These are phyloP conservation scores for Aureobasidium pullulans DNA, from an alignment of 2,329 filamentous ascomycete species.

Conservation along the genomic window DNA sequence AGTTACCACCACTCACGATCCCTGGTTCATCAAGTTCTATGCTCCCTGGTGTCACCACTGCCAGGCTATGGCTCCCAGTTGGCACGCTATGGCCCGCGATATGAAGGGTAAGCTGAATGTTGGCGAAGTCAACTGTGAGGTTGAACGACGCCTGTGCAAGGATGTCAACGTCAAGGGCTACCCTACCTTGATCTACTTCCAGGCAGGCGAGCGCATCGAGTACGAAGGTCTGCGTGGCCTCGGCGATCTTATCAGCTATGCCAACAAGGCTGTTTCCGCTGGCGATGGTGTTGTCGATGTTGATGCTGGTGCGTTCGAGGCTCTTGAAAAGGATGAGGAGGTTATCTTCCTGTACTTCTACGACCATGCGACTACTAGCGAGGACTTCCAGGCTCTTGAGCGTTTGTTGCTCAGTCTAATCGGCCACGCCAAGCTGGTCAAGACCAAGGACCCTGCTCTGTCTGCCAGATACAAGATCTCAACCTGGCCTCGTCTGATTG, in stretches of 20 bases:
- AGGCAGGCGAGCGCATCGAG: slow-evolving; percentile 82
- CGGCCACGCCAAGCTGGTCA: slow-evolving; percentile 85
- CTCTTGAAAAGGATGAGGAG: slow-evolving; percentile 84
- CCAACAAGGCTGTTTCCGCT: slow-evolving; percentile 76
- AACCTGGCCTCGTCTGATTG: slow-evolving; percentile 89
- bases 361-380: slow-evolving; percentile 84
- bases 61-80: slow-evolving; percentile 82
- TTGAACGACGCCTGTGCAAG: slow-evolving; percentile 81
- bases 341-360: slow-evolving; percentile 98
- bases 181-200: slow-evolving; percentile 89
- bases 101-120: slow-evolving; percentile 87
- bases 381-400: slow-evolving; percentile 86
- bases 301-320: slow-evolving; percentile 65
- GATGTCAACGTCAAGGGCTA: slow-evolving; percentile 73
- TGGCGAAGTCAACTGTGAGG: slow-evolving; percentile 92
- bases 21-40: slow-evolving; percentile 99
- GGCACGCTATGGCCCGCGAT: slow-evolving; percentile 81
- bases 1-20: slow-evolving; percentile 79
- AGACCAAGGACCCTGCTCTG: slow-evolving; percentile 71
- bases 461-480: slow-evolving; percentile 86
- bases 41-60: slow-evolving; percentile 97
- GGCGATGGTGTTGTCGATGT: slow-evolving; percentile 74
- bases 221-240: slow-evolving; percentile 87
- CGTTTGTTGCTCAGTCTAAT: slow-evolving; percentile 80
- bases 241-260: slow-evolving; percentile 81